Base-by-base conservation (phyloP, 495 filamentous ascomycete species). In the Penicillium canescens region DNA sequence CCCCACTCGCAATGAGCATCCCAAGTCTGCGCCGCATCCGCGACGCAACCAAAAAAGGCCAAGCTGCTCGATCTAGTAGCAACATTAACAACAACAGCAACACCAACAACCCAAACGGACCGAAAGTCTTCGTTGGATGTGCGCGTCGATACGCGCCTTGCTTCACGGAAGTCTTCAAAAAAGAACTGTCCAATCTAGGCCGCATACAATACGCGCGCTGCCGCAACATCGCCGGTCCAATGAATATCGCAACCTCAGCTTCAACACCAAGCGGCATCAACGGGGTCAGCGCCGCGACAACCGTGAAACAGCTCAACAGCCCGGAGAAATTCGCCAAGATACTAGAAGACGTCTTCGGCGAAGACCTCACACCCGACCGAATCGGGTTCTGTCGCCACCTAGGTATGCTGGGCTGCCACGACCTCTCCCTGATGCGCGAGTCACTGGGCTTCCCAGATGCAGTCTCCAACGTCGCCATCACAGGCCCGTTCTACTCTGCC, bases 381-480 rank as follows among this genome's bases (percentile, higher is more conserved):
- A 43, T 66, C 10, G 66, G 67, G 0, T 65, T 75, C 38, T 77
- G 73, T 50, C 68, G 63, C 0, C 74, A 79, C 41, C 68, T 84
- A 0, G 71, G 72, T 6, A 75, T 70, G 12, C 60, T 79, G 12
- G 80, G 81, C 6, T 72, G 72, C n/a, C 81, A 85, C 51, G 83
- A 85, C 56, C 60, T 86, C 3, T 76, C 71, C 0, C 46, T 79
- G 6, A 80, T 86, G 77, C 75, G 83, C 0, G 83, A 86, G 60
- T 63, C 71, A 2, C 51, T 86, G 3, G 82, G 82, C 0, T 50
- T 68, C 31, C 66, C 72, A 0, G 71, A 70, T 24, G 69, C 72
- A 0, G 76, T 85, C 0, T 63, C 70, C 2, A 82, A 74, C 12
- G 66, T 77, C 18, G 68, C 69, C 1, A 68, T 77, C 10, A 73